phyloP scores from a whole-genome alignment of 2,329 filamentous ascomycete genomes.

The Colletotrichum tamarilloi region DNA sequence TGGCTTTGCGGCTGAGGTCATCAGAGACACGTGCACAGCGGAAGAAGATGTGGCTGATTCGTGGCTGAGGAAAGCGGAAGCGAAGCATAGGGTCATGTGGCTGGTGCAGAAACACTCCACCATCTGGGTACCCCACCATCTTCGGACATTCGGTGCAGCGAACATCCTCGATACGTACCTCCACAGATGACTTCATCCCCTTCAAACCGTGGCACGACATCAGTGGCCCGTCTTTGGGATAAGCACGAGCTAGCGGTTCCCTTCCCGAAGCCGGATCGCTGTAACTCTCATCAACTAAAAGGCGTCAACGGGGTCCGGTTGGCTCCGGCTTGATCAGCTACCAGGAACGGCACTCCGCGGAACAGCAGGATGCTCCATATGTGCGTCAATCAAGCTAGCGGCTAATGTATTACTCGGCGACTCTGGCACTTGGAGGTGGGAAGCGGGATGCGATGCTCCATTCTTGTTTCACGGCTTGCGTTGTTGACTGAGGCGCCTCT shows the following conservation, averaged over 20 bases:
- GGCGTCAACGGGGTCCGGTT: background rate
- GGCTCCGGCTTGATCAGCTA: background rate
- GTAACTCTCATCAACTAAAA: background rate
- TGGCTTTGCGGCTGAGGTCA: background rate
- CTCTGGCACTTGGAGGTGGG: background rate
- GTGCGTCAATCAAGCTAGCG: background rate
- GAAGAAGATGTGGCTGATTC: constrained; percentile 1
- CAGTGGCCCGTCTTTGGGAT: constrained; percentile 15
- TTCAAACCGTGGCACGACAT: constrained; percentile 27
- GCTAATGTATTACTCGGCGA: background rate
- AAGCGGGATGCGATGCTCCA: background rate
- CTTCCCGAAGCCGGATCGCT: constrained; percentile 4
- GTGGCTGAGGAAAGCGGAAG: background rate
- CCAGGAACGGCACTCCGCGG: background rate
- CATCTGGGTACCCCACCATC: background rate
- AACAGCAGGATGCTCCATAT: background rate
- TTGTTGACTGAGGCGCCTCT: background rate
- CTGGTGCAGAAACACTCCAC: background rate
- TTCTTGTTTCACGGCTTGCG: constrained; percentile 11
- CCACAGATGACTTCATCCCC: constrained; percentile 7
- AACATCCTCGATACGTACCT: background rate
- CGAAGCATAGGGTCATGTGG: background rate
- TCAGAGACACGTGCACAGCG: background rate
- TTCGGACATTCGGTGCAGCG: background rate
- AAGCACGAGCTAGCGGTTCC: background rate